Evolutionary conservation across 352 stramenopile species (phyloP).

Genomic region (Elongisporangium anandrum): DNA sequence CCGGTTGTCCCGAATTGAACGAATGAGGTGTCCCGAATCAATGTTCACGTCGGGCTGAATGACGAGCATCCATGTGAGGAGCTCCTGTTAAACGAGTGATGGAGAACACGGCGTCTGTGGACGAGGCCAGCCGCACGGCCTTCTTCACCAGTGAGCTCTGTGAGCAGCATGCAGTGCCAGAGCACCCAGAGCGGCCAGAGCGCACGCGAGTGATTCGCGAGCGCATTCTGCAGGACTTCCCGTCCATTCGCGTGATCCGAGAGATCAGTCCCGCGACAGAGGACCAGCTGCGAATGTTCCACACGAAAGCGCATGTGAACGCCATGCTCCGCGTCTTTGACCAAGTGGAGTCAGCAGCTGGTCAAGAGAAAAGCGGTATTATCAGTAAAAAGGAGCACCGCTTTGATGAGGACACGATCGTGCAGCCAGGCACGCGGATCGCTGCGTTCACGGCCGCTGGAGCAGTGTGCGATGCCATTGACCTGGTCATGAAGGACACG

Average conservation of each 20-base stretch:
- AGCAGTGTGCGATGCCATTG: slow-evolving; percentile 33
- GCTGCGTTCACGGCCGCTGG: slow-evolving; percentile 29
- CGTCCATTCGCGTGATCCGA: slow-evolving; percentile 13
- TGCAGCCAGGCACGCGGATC: slow-evolving; percentile 21
- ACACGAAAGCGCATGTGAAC: slow-evolving; percentile 25
- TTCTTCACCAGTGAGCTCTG: slow-evolving; percentile 26
- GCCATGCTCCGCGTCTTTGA: slow-evolving; percentile 16
- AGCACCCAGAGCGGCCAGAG: slow-evolving; percentile 23
- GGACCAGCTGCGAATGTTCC: slow-evolving; percentile 30
- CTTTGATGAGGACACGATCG: slow-evolving; percentile 34
- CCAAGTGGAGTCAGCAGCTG: slow-evolving; percentile 5
- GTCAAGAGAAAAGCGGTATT: too few relatives aligned
- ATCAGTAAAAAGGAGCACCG: slow-evolving; percentile 2
- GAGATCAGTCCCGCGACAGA: slow-evolving; percentile 14
- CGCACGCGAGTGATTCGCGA: slow-evolving; percentile 24
- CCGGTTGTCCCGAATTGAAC: neutral
- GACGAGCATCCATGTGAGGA: neutral
- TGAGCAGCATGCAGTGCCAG: slow-evolving; percentile 17
- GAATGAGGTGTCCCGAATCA: neutral
- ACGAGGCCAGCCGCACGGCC: too few relatives aligned
- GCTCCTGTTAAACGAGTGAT: neutral
- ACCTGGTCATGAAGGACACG: slow-evolving; percentile 26
- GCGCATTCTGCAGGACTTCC: slow-evolving; percentile 22
- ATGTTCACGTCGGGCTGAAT: neutral
- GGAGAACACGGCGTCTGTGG: too few relatives aligned